Base-by-base conservation (phyloP, 495 filamentous ascomycete species). In the Platismatia glauca region DNA sequence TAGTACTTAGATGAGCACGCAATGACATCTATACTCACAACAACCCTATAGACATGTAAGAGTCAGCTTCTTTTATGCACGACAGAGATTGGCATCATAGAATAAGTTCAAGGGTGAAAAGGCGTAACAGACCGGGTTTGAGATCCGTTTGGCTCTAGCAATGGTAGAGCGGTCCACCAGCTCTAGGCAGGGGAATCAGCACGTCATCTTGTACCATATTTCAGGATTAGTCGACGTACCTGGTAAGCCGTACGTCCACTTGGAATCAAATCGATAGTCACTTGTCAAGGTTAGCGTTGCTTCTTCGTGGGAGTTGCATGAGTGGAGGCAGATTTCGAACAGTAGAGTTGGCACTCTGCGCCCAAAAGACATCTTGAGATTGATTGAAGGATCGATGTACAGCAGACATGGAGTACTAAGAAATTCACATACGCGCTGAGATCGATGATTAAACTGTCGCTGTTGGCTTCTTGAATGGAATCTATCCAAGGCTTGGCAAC, bases 401-500 rank as follows among this genome's bases (percentile, higher is more conserved):
- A 15, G 44, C 2, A 31, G 18, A 4, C 29, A 13, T 0, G 27
- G 13, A 31, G 46, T 2, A 31, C 12, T 18, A 1, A 3, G 24
- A 13, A 6, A 16, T 16, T 29, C 7, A 52, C 48, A 5, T 52
- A 52, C 56, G 94, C 94, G 44, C 89, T 95, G 38, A 98, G 82
- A 74, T 98, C 94, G 60, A 98, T 80, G 67, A 98, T 90, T 38
- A 97, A 79, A 66, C 88, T 90, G 67, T 88, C 86, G 63, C 85
- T 80, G 63, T 81, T 79, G 58, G 82, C 84, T 73, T 88, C 84
- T 69, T 93, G 82, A 55, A 98, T 84, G 34, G 94, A 93, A 65
- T 97, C 91, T 18, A 97, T 90, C 69, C 89, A 98, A 3, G 94
- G 94, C 77, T 93, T 90, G 81, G 91, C 96, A 61, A 98, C 91